phyloP scores from a whole-genome alignment of 768 basidiomycete species.

The Amylocystis lapponica region DNA sequence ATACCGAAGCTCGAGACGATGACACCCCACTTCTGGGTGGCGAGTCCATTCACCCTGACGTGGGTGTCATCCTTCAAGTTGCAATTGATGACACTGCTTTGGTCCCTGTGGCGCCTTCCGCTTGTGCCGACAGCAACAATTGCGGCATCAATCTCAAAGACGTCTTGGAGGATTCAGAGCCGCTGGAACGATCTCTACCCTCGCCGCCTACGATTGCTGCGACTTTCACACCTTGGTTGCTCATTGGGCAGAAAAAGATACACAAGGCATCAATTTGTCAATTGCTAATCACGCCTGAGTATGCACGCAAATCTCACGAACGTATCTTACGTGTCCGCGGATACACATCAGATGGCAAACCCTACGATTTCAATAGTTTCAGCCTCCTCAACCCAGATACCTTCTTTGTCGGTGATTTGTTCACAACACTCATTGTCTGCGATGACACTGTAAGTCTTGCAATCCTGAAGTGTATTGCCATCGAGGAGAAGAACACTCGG shows the following conservation, averaged over 20 bases:
- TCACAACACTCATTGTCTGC: conserved; percentile 5
- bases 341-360: conserved; percentile 4
- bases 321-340: conserved; percentile 6
- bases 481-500: conserved; percentile 5
- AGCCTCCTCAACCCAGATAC: conserved; percentile 1
- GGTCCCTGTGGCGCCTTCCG: not conserved
- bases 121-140: too few species aligned
- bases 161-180: not conserved
- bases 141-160: conserved; percentile 5
- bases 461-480: conserved; percentile 5
- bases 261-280: conserved; percentile 10
- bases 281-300: conserved; percentile 8
- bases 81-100: too few species aligned
- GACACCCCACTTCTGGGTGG: too few species aligned
- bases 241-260: conserved; percentile 2
- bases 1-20: too few species aligned
- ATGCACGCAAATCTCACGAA: conserved; percentile 10
- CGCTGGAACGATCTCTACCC: not conserved
- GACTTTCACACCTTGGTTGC: not conserved
- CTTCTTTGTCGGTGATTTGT: conserved; percentile 9
- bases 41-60: too few species aligned
- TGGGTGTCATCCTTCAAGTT: too few species aligned
- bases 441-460: conserved; percentile 3
- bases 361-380: not conserved
- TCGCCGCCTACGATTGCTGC: not conserved